Percentiles rank a stretch among this genome's conserved stretches.
Evolutionary conservation across 1,284 basidiomycete genomes (phyloP).

Genomic region (Naganishia sp.): DNA sequence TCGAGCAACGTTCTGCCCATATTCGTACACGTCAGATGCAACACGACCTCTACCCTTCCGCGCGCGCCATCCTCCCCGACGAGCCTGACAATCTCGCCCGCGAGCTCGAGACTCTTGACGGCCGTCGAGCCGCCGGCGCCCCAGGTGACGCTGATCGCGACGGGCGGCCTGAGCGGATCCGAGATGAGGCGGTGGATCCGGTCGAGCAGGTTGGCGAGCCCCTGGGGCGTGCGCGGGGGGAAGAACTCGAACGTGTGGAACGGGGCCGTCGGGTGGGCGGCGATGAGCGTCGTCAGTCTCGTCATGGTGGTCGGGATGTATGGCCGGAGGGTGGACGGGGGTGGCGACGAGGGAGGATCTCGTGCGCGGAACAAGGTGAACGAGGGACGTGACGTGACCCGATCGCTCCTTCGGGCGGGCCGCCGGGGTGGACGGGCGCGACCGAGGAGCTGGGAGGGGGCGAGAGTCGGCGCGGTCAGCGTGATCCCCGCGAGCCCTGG

Average conservation of each 20-base stretch:
- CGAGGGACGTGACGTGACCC: no score
- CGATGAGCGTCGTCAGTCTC: conserved; percentile 10
- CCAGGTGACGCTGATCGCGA: conserved; percentile 90
- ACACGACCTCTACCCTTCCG: conserved; percentile 75
- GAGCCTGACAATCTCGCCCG: conserved; percentile 62
- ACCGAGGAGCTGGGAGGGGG: no score
- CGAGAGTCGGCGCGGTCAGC: no score
- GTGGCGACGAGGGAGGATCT: no score
- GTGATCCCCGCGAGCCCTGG: no score
- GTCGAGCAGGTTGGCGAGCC: conserved; percentile 79
- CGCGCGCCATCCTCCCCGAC: conserved; percentile 65
- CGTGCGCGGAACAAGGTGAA: no score
- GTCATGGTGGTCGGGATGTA: background rate
- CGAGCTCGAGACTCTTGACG: conserved; percentile 83
- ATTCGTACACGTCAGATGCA: conserved; percentile 98
- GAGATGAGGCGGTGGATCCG: conserved; percentile 72
- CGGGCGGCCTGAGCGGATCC: conserved; percentile 59
- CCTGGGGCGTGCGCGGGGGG: conserved; percentile 89
- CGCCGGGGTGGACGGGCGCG: no score
- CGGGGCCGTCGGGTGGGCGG: conserved; percentile 46
- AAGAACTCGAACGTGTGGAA: conserved; percentile 95
- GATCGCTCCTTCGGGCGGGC: no score
- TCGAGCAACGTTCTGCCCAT: conserved; percentile 88
- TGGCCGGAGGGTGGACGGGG: background rate
- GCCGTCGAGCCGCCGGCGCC: conserved; percentile 93